Base-by-base conservation (phyloP, 768 basidiomycete genomes). In the Panaeolus papilionaceus region DNA sequence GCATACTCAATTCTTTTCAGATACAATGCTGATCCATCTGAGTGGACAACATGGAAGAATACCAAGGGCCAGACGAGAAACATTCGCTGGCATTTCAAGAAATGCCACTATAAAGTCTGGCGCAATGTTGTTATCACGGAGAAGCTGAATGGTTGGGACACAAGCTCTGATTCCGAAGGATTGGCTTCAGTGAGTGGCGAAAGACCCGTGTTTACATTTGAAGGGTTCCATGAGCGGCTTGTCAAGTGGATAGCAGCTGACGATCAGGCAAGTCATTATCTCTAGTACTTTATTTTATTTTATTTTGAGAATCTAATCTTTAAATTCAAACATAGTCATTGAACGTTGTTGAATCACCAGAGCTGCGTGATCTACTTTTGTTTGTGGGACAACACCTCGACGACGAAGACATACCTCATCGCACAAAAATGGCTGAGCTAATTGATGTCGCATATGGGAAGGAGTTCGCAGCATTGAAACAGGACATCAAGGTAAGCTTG, bases 321-420 rank as follows among this genome's bases (percentile, higher is more conserved):
- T 44, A 38, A 61, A 39, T 4, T 23, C 23, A 23, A 23, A 23
- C 23, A 23, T 37, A 82, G 80, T 75, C 81, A 2, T 69, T 81
- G 0, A 76, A 78, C 71, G 71, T 82, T 39, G 72, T 82, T 10
- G 79, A 82, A 6, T 71, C 62, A 47, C 67, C 66, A 0, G 76
- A 76, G 61, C 73, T 82, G 28, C 71, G 77, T 0, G 75, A 78
- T 1, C 71, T 82, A 7, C 68, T 80, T 0, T 51, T 77, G 0
- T 79, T 74, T 37, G 26, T 79, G 33, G 72, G 77, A 11, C 47
- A 66, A 2, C 63, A 75, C 2, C 63, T 77, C 1, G 51, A 51
- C 0, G 74, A 81, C 9, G 23, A 63, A 0, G 77, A 80, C 42
- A 70, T 82, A 4, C 80, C 80, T 0, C 78, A 80, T 67, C 71